Conservation (phyloP, 106 monocot genomes). For the Hemerocallis citrina region DNA sequence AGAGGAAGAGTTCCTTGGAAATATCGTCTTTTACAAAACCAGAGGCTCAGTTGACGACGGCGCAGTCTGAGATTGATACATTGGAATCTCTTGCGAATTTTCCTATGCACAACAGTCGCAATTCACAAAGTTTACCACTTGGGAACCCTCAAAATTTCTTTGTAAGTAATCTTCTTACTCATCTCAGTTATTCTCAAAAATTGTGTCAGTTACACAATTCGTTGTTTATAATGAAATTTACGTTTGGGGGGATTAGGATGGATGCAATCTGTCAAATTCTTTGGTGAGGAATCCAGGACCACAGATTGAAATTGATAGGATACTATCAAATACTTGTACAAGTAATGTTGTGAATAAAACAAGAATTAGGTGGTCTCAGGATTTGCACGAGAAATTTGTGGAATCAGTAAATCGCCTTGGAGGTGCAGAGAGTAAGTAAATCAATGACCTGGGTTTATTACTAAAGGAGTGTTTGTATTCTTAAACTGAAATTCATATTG, state of each 20-base stretch:
- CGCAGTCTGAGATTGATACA: too few relatives aligned
- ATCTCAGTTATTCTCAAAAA: background rate
- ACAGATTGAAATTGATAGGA: constrained; percentile 16
- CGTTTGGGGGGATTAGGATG: constrained; percentile 28
- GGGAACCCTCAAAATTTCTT: constrained; percentile 4
- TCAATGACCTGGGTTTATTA: background rate
- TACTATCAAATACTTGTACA: background rate
- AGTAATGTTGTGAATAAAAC: constrained; percentile 23
- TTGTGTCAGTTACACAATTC: background rate
- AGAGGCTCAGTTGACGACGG: background rate
- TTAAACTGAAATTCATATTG: background rate
- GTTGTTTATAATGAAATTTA: too few relatives aligned
- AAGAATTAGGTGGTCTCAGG: constrained; percentile 63
- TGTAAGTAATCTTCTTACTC: background rate
- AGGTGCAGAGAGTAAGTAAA: constrained; percentile 59
- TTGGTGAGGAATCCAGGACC: constrained; percentile 12
- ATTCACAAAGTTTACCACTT: background rate
- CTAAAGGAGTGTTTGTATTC: background rate
- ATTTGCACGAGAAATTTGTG: constrained; percentile 60
- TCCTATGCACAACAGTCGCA: constrained; percentile 6
- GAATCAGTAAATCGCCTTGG: constrained; percentile 52
- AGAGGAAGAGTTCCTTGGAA: constrained; percentile 2
- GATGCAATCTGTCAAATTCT: constrained; percentile 8
- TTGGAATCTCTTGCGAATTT: constrained; percentile 25
- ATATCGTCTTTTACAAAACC: background rate